Evolutionary conservation across 495 filamentous ascomycete species (phyloP).

Genomic region (Penicillium nucicola): DNA sequence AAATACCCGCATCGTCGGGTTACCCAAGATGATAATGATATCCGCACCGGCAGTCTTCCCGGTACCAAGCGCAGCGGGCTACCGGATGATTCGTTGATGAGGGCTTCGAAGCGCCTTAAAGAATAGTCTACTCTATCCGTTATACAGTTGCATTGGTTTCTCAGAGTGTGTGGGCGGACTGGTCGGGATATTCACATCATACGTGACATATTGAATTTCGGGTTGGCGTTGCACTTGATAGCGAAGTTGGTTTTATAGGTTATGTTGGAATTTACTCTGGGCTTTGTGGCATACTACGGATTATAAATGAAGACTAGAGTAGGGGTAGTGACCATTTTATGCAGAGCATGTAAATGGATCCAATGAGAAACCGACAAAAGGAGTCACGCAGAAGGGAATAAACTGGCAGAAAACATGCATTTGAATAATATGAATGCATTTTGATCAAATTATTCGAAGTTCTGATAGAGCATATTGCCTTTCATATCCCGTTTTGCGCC

Average conservation of each 20-base stretch:
- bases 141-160: slow-evolving; percentile 1
- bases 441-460: not conserved
- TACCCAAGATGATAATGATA: slow-evolving; percentile 92
- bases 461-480: not conserved
- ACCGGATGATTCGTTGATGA: slow-evolving; percentile 73
- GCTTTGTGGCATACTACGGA: not conserved
- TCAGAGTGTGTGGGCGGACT: not conserved
- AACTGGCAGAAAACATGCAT: too few species aligned
- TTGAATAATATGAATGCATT: not conserved
- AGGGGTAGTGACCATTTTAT: not conserved
- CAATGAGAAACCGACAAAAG: too few species aligned
- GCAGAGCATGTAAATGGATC: too few species aligned
- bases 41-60: slow-evolving; percentile 78
- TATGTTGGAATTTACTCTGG: not conserved
- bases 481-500: not conserved
- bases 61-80: slow-evolving; percentile 89
- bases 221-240: slow-evolving; percentile 4
- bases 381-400: too few species aligned
- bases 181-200: slow-evolving; percentile 2
- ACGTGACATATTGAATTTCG: slow-evolving; percentile 2
- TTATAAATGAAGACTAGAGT: not conserved
- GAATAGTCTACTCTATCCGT: slow-evolving; percentile 23
- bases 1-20: slow-evolving; percentile 90
- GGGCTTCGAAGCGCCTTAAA: slow-evolving; percentile 43
- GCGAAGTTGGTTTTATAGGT: not conserved